These are phyloP conservation scores for Aegilops longissima DNA, from an alignment of 176 grass and related monocot species.

Conservation along the genomic window DNA sequence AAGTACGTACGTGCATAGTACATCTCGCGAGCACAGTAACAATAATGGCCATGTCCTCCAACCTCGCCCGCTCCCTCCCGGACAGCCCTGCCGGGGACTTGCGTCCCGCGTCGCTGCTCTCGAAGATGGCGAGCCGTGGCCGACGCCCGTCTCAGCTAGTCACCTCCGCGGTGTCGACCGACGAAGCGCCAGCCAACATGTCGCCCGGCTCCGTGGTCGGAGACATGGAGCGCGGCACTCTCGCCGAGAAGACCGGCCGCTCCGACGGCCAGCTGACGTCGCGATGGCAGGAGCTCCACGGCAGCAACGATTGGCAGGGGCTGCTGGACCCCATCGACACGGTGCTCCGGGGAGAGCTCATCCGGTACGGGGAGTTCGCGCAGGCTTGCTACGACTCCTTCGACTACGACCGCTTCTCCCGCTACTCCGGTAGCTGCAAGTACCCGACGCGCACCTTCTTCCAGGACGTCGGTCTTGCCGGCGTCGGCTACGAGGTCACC, in stretches of 20 bases:
- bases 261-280: conserved; percentile 25
- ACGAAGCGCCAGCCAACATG: not conserved
- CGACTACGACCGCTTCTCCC: conserved; percentile 58
- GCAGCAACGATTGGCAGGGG: conserved; percentile 38
- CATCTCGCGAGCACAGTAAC: too few species aligned
- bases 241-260: not conserved
- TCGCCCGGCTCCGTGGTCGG: not conserved
- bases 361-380: conserved; percentile 75
- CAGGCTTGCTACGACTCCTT: conserved; percentile 75
- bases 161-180: not conserved
- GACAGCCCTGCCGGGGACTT: not conserved
- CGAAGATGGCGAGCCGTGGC: not conserved
- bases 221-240: not conserved
- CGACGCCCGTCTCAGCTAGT: not conserved
- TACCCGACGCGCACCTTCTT: conserved; percentile 45
- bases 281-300: conserved; percentile 67
- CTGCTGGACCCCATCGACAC: conserved; percentile 61
- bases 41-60: too few species aligned
- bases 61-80: not conserved
- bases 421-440: conserved; percentile 55
- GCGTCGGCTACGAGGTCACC: conserved; percentile 48
- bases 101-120: not conserved
- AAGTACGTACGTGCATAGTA: too few species aligned
- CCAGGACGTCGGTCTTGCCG: conserved; percentile 10
- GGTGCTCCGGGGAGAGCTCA: conserved; percentile 47